Evolutionary conservation across 1,284 basidiomycete species (phyloP).

Genomic region (Ceratobasidium sp.): DNA sequence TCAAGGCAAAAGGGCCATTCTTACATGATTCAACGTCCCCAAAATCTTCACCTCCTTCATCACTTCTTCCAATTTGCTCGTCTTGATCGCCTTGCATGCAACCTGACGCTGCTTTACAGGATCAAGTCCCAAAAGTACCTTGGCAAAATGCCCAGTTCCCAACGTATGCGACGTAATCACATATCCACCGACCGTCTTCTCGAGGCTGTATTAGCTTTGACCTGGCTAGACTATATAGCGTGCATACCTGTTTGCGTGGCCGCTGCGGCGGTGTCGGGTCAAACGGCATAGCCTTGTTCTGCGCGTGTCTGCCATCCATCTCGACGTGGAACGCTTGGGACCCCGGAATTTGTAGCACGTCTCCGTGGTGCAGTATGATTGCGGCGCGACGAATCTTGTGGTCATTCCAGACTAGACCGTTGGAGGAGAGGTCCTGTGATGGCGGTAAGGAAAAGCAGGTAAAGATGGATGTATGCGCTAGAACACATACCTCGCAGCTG

Average conservation of each 20-base stretch:
- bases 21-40: constrained; percentile 41
- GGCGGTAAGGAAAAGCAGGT: background rate
- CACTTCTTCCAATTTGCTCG: constrained; percentile 16
- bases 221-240: background rate
- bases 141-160: constrained; percentile 44
- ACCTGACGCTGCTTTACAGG: constrained; percentile 37
- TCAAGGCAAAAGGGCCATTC: constrained; percentile 35
- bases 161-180: constrained; percentile 42
- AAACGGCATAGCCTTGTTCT: constrained; percentile 37
- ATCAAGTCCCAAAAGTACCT: constrained; percentile 43
- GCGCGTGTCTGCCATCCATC: constrained; percentile 34
- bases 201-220: constrained; percentile 9
- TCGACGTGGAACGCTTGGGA: constrained; percentile 43
- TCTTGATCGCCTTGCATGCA: constrained; percentile 44
- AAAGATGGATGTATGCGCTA: constrained; percentile 25
- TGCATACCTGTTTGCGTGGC: constrained; percentile 18
- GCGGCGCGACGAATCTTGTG: constrained; percentile 42
- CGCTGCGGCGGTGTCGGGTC: constrained; percentile 29
- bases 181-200: constrained; percentile 32
- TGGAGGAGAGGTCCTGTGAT: constrained; percentile 42
- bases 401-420: constrained; percentile 43
- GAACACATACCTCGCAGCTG: constrained; percentile 19
- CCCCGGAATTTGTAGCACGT: constrained; percentile 41
- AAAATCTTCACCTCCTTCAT: constrained; percentile 45
- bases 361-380: constrained; percentile 43